These are phyloP conservation scores for Hanseniaspora gamundiae DNA, from an alignment of 1,139 yeast species.

Conservation along the genomic window DNA sequence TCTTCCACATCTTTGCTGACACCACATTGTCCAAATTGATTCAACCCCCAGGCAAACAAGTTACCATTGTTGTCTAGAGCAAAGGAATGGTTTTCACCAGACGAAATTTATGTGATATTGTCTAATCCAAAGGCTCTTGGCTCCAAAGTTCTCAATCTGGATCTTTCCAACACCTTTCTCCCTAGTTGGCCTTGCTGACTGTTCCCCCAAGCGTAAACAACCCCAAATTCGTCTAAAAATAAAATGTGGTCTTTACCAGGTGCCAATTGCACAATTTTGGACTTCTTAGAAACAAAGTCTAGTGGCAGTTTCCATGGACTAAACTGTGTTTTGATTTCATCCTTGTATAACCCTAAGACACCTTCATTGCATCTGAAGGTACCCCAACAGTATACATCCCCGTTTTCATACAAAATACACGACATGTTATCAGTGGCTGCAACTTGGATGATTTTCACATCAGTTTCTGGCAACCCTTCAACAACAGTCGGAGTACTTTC, in stretches of 20 bases:
- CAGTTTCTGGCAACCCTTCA: constrained; percentile 46
- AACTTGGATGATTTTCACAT: constrained; percentile 52
- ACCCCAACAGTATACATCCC: constrained; percentile 96
- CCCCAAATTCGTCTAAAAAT: constrained; percentile 73
- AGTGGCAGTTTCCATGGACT: constrained; percentile 49
- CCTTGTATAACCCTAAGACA: constrained; percentile 60
- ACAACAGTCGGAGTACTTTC: constrained; percentile 84
- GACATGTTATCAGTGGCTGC: constrained; percentile 93
- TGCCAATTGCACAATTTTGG: constrained; percentile 72
- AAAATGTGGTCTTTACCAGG: constrained; percentile 87
- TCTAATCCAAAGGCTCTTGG: constrained; percentile 72
- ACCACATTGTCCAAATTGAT: constrained; percentile 95
- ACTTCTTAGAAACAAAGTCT: constrained; percentile 30
- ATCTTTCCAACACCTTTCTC: constrained; percentile 67
- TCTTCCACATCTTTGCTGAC: constrained; percentile 57
- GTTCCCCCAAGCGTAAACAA: constrained; percentile 94
- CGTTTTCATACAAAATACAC: constrained; percentile 65
- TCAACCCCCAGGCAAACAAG: constrained; percentile 86
- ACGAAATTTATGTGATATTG: constrained; percentile 66
- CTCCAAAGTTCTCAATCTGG: constrained; percentile 30
- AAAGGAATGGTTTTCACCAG: constrained; percentile 94
- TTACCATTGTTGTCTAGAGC: constrained; percentile 67
- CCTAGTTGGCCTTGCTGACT: constrained; percentile 92
- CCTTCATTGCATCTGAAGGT: constrained; percentile 93
- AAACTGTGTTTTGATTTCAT: constrained; percentile 49